Percentiles rank a stretch among this genome's conserved stretches.
Conservation (phyloP, 345 rosid species). For the Adansonia digitata region DNA sequence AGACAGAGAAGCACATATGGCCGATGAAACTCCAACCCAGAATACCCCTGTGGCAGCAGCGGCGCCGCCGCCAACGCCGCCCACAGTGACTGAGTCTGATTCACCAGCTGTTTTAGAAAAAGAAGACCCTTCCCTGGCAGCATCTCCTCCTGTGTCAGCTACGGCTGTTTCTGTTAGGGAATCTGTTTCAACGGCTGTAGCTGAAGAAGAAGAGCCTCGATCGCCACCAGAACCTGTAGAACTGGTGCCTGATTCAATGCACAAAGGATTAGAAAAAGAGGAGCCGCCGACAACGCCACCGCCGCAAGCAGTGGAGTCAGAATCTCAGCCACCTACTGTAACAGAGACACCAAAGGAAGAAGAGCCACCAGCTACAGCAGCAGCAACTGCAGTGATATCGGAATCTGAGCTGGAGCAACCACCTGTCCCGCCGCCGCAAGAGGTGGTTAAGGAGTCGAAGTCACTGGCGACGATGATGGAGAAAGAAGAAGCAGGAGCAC, state of each 20-base stretch:
- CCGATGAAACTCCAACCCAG: slow-evolving; percentile 22
- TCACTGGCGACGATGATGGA: slow-evolving; percentile 40
- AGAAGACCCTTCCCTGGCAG: slow-evolving; percentile 21
- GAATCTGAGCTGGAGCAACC: slow-evolving; percentile 25
- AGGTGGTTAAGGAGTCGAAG: slow-evolving; percentile 26
- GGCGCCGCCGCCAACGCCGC: background rate
- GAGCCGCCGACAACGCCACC: background rate
- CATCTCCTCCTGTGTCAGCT: background rate
- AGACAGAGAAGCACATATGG: slow-evolving; percentile 21
- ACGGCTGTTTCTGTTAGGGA: background rate
- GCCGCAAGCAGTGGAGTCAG: slow-evolving; percentile 9
- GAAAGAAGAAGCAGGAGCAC: slow-evolving; percentile 31
- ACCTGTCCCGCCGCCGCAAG: slow-evolving; percentile 2
- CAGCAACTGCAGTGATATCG: slow-evolving; percentile 6
- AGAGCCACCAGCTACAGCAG: background rate
- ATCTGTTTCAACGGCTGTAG: slow-evolving; percentile 8
- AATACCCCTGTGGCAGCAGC: slow-evolving; percentile 13
- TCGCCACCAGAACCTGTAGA: background rate
- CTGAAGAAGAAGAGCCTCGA: slow-evolving; percentile 7
- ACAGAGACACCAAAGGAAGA: slow-evolving; percentile 2
- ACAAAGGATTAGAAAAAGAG: background rate
- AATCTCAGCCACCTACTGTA: slow-evolving; percentile 2
- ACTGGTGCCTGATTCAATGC: slow-evolving; percentile 1
- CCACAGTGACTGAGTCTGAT: background rate
- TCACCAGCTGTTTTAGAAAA: slow-evolving; percentile 16